A percentile compares a stretch with the other conserved stretches of the same genome.
phyloP scores from a whole-genome alignment of 1,284 basidiomycete species.

The Golubevia sp. region DNA sequence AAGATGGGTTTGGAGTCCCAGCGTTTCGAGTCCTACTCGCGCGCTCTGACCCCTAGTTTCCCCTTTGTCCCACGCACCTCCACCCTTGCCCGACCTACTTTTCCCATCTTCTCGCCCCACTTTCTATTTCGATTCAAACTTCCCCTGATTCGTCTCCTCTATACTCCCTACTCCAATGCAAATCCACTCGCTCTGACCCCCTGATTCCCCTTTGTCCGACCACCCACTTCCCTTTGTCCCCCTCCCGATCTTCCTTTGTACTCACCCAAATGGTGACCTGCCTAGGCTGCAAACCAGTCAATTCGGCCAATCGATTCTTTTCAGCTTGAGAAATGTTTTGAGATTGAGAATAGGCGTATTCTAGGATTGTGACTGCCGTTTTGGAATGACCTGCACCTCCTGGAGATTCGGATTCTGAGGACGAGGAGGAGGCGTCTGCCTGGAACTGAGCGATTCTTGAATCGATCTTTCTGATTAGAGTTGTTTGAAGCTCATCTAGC shows the following conservation, averaged over 20 bases:
- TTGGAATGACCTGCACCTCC: background rate
- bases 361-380: constrained; percentile 32
- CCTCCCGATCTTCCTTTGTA: constrained; percentile 4
- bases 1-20: too few relatives aligned
- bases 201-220: background rate
- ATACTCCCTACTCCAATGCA: too few relatives aligned
- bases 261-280: constrained; percentile 59
- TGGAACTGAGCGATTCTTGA: constrained; percentile 10
- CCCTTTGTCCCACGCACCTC: too few relatives aligned
- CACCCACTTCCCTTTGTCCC: constrained; percentile 1
- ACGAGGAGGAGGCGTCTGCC: background rate
- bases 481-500: too few relatives aligned
- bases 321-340: constrained; percentile 54
- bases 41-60: too few relatives aligned
- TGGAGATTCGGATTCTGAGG: constrained; percentile 1
- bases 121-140: too few relatives aligned
- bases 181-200: background rate
- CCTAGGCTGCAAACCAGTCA: constrained; percentile 46
- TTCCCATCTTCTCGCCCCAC: too few relatives aligned
- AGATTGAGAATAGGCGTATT: constrained; percentile 43
- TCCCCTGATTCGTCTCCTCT: too few relatives aligned
- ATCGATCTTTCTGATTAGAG: too few relatives aligned
- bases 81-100: too few relatives aligned
- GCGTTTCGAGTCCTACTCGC: too few relatives aligned
- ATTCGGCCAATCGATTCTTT: constrained; percentile 42